Evolutionary conservation across 306 rosid genomes (phyloP).

Genomic region (Casuarina cunninghamiana): DNA sequence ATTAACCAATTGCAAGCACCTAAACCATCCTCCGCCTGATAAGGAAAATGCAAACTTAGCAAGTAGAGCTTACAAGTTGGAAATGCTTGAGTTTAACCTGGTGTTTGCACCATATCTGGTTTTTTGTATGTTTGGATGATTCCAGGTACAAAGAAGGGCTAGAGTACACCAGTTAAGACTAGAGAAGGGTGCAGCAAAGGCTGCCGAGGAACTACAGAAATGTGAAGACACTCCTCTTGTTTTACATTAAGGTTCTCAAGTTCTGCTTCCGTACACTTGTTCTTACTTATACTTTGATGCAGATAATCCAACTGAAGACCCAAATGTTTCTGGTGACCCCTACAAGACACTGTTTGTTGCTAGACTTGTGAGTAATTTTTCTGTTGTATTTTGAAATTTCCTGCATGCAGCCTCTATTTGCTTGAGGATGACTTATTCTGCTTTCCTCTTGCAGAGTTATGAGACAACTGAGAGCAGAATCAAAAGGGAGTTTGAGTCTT

Average conservation of each 20-base stretch:
- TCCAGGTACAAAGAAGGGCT: constrained; percentile 73
- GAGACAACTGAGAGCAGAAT: constrained; percentile 96
- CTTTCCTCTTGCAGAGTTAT: constrained; percentile 69
- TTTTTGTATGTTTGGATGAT: constrained; percentile 29
- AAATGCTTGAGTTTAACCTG: neutral
- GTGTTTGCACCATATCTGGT: neutral
- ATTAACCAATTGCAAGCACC: neutral
- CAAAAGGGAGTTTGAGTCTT: constrained; percentile 97
- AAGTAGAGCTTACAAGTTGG: constrained; percentile 1
- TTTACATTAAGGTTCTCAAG: constrained; percentile 4
- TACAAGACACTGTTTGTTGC: constrained; percentile 95
- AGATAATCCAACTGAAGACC: constrained; percentile 85
- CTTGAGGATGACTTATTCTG: constrained; percentile 11
- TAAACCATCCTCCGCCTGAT: no score
- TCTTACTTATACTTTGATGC: constrained; percentile 33
- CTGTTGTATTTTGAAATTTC: constrained; percentile 2
- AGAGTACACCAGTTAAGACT: constrained; percentile 79
- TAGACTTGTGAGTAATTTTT: constrained; percentile 66
- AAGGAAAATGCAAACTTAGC: neutral
- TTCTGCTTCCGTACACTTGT: constrained; percentile 2
- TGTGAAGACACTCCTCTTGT: constrained; percentile 43
- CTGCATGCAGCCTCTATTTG: constrained; percentile 7
- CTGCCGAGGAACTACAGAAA: constrained; percentile 89
- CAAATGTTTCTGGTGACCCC: constrained; percentile 89
- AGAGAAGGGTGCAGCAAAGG: constrained; percentile 91